A percentile compares a stretch with the other conserved stretches of the same genome.
Evolutionary conservation across 2,329 filamentous ascomycete genomes (phyloP).

Genomic region (Neonectria neomacrospora): DNA sequence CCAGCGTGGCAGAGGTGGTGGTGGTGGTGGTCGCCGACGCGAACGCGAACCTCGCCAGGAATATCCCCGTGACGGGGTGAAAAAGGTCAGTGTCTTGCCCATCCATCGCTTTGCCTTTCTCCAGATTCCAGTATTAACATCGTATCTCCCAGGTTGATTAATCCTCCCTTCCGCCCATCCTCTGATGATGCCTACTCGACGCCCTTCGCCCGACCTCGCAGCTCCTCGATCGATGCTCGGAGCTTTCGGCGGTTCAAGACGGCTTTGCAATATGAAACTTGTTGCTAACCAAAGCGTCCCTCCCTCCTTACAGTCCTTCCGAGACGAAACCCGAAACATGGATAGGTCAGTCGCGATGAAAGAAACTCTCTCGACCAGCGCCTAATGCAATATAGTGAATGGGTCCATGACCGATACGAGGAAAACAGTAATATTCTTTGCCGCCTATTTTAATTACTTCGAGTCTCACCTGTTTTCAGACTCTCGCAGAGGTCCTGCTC

Average conservation of each 20-base stretch:
- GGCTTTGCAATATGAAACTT: conserved; percentile 50
- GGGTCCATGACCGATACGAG: conserved; percentile 93
- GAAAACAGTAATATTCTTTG: conserved; percentile 67
- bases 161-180: conserved; percentile 46
- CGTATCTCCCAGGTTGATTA: conserved; percentile 47
- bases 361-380: neutral
- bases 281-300: conserved; percentile 52
- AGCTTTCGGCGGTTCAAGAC: conserved; percentile 46
- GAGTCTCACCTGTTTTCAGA: conserved; percentile 46
- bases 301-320: conserved; percentile 67
- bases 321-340: conserved; percentile 72
- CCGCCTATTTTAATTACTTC: conserved; percentile 14
- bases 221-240: conserved; percentile 46
- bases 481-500: conserved; percentile 55
- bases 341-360: conserved; percentile 68
- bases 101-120: conserved; percentile 6
- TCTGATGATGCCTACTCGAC: conserved; percentile 44
- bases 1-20: conserved; percentile 49
- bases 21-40: conserved; percentile 48
- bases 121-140: conserved; percentile 34
- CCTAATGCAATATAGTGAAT: conserved; percentile 70
- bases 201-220: conserved; percentile 46
- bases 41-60: conserved; percentile 52
- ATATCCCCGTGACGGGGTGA: conserved; percentile 84
- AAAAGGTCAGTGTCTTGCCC: conserved; percentile 75